Base-by-base conservation (phyloP, 1,284 basidiomycete species). In the Trichosporon inkin region DNA sequence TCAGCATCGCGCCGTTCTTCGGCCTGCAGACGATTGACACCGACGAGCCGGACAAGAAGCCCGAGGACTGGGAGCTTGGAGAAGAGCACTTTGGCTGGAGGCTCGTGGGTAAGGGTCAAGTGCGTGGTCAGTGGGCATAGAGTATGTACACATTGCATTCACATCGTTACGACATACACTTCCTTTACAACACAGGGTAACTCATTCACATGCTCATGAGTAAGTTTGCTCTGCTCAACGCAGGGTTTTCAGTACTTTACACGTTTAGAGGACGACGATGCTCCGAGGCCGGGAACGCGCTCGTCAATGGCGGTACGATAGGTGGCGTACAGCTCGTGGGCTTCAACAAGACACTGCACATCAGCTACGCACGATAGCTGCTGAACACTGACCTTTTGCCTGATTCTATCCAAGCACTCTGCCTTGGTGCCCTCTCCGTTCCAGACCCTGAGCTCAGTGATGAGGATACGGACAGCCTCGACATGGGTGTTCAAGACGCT, bases 1-100 rank as follows among this genome's bases (percentile, higher is more conserved):
- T 85, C n/a, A 87, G 85, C 64, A 81, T 94, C 1, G 80, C 80
- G 58, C 89, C 91, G 0, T 90, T 78, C 71, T 80, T 80, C 51
- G 71, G 62, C 7, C 22, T 71, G 19, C 49, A 62, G 34, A 54
- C 39, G 1, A 44, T 62, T 14, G 60, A 53, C 10, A 59, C 58
- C 11, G 56, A 64, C 3, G 58, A 51, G 34, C 51, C 17, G n/a
- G 49, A 35, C 60, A 57, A 32, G 37, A 39, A 55, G 14, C 44
- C 44, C 14, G 44, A 49, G 28, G 67, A 67, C 66, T 56, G 61
- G 59, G 64, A 64, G 40, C 44, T 74, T 1, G 78, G 75, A 0
- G 70, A 70, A 37, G 74, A 76, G 61, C 59, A 62, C 32, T 70
- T 57, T 38, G 75, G 69, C 1, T 79, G 77, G 78, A 65, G 63